Conservation (phyloP, 805 yeast species). For the Candida coleopterorum region DNA sequence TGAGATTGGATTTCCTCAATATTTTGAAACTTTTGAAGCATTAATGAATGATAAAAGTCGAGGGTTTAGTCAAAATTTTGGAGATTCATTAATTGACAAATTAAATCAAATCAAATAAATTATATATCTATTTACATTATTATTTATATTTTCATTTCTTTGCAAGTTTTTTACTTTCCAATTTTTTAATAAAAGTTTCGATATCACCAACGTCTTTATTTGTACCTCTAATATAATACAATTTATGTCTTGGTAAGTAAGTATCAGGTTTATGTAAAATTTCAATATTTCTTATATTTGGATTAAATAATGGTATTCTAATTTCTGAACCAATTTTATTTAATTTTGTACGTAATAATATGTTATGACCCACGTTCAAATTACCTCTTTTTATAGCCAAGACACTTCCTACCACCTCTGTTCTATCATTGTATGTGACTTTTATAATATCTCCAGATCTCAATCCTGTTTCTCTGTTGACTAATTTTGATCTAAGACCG, state of each 20-base stretch:
- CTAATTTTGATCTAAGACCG: conserved; percentile 41
- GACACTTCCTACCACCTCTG: conserved; percentile 72
- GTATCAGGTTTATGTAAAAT: conserved; percentile 67
- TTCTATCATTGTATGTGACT: conserved; percentile 64
- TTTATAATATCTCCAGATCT: conserved; percentile 81
- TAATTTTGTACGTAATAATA: conserved; percentile 79
- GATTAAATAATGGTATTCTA: conserved; percentile 76
- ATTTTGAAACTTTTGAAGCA: conserved; percentile 29
- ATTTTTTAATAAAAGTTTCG: conserved; percentile 35
- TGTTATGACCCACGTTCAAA: conserved; percentile 63
- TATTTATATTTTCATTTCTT: no score
- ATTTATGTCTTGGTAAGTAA: conserved; percentile 75
- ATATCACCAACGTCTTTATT: conserved; percentile 73
- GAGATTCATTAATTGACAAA: conserved; percentile 14
- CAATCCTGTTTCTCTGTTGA: conserved; percentile 34
- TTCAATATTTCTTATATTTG: conserved; percentile 73
- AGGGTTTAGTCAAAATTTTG: conserved; percentile 17
- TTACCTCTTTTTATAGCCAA: conserved; percentile 63
- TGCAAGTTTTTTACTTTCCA: neutral
- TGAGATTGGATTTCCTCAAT: conserved; percentile 5
- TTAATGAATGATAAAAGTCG: conserved; percentile 24
- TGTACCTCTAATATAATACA: conserved; percentile 81
- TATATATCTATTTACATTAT: conserved; percentile 1
- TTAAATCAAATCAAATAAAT: conserved; percentile 10
- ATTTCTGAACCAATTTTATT: conserved; percentile 82